Evolutionary conservation across 306 rosid genomes (phyloP).

Genomic region (Citrullus colocynthis): DNA sequence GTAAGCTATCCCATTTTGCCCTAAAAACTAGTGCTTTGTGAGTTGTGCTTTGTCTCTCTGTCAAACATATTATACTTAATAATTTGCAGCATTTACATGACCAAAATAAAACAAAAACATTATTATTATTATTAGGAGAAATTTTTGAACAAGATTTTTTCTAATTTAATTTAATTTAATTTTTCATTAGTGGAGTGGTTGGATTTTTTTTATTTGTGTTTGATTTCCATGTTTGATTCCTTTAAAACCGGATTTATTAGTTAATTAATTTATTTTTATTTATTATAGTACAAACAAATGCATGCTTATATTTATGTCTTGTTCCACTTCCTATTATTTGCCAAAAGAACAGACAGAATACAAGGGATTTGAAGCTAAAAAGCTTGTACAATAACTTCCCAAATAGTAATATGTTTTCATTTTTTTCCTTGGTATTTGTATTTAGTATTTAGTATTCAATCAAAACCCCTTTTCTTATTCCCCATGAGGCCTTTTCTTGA

Average conservation of each 20-base stretch:
- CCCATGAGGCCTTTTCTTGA: not conserved
- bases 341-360: not conserved
- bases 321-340: constrained; percentile 15
- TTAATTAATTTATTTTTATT: too few species aligned
- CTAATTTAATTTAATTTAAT: not conserved
- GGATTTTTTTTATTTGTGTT: constrained; percentile 10
- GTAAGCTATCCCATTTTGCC: constrained; percentile 23
- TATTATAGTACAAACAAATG: constrained; percentile 18
- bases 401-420: not conserved
- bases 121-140: not conserved
- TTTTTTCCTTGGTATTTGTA: not conserved
- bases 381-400: not conserved
- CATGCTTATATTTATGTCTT: constrained; percentile 22
- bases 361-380: not conserved
- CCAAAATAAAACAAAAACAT: constrained; percentile 8
- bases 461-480: not conserved
- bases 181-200: constrained; percentile 65
- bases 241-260: constrained; percentile 42
- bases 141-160: not conserved
- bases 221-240: constrained; percentile 72
- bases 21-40: constrained; percentile 54
- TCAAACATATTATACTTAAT: constrained; percentile 21
- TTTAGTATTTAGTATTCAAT: not conserved
- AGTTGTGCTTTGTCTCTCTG: constrained; percentile 52
- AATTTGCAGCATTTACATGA: not conserved